These are phyloP conservation scores for Cercospora zeina DNA, from an alignment of 2,329 filamentous ascomycete genomes.

Conservation along the genomic window DNA sequence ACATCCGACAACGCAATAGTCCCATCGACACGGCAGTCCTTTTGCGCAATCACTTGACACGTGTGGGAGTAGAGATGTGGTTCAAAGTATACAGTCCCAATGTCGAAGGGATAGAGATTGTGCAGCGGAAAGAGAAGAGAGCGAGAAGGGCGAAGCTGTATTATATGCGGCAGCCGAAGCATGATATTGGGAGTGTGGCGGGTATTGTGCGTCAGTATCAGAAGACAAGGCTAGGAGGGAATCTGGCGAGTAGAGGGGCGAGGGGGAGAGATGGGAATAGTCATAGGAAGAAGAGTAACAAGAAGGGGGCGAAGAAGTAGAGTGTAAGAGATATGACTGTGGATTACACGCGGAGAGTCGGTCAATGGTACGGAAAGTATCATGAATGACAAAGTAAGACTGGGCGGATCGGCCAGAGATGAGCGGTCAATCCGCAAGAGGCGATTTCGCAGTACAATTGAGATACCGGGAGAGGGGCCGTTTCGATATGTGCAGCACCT, in stretches of 20 bases:
- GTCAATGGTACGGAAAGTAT: neutral
- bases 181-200: constrained; percentile 85
- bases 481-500: neutral
- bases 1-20: constrained; percentile 72
- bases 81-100: constrained; percentile 92
- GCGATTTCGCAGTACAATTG: neutral
- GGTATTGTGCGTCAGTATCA: constrained; percentile 70
- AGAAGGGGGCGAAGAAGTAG: constrained; percentile 26
- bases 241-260: constrained; percentile 29
- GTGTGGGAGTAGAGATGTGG: constrained; percentile 94
- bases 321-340: neutral
- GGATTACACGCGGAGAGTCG: neutral
- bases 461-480: neutral
- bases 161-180: constrained; percentile 84
- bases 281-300: constrained; percentile 34
- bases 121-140: constrained; percentile 81
- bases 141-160: constrained; percentile 84
- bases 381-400: neutral
- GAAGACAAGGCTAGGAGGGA: constrained; percentile 52
- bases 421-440: neutral
- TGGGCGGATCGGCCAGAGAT: neutral
- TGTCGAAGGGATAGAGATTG: constrained; percentile 87
- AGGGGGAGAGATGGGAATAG: constrained; percentile 37
- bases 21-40: constrained; percentile 83
- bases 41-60: constrained; percentile 80